phyloP scores from a whole-genome alignment of 129 eudicot species.

The Escallonia herrerae region DNA sequence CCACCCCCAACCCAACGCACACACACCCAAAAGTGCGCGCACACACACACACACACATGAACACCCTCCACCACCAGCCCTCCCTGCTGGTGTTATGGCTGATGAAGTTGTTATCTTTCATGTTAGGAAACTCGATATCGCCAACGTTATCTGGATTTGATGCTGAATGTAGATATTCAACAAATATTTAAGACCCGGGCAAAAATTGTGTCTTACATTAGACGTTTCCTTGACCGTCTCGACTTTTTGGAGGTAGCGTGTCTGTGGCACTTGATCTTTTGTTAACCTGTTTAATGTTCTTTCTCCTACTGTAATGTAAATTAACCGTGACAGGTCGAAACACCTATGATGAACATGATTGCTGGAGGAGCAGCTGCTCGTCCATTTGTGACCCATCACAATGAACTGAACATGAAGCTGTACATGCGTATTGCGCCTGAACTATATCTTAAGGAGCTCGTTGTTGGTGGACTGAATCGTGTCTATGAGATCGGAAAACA shows the following conservation, averaged over 20 bases:
- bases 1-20: too few species aligned
- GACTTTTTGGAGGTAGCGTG: slow-evolving; percentile 75
- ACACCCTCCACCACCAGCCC: too few species aligned
- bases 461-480: slow-evolving; percentile 92
- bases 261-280: background rate
- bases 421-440: slow-evolving; percentile 98
- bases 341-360: slow-evolving; percentile 99
- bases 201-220: slow-evolving; percentile 51
- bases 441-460: slow-evolving; percentile 82
- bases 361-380: slow-evolving; percentile 98
- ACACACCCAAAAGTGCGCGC: too few species aligned
- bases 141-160: slow-evolving; percentile 83
- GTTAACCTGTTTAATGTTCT: background rate
- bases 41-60: too few species aligned
- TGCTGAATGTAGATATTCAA: slow-evolving; percentile 71
- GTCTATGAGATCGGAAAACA: slow-evolving; percentile 94
- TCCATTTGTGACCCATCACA: slow-evolving; percentile 93
- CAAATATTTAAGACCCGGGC: slow-evolving; percentile 82
- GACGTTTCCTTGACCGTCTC: slow-evolving; percentile 66
- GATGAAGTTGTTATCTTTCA: background rate
- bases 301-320: background rate
- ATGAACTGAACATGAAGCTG: slow-evolving; percentile 74
- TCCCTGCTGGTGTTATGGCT: background rate
- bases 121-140: slow-evolving; percentile 92
- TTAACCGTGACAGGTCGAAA: slow-evolving; percentile 58